These are phyloP conservation scores for Amanita pallidorosea DNA, from an alignment of 768 basidiomycete species.

Conservation along the genomic window DNA sequence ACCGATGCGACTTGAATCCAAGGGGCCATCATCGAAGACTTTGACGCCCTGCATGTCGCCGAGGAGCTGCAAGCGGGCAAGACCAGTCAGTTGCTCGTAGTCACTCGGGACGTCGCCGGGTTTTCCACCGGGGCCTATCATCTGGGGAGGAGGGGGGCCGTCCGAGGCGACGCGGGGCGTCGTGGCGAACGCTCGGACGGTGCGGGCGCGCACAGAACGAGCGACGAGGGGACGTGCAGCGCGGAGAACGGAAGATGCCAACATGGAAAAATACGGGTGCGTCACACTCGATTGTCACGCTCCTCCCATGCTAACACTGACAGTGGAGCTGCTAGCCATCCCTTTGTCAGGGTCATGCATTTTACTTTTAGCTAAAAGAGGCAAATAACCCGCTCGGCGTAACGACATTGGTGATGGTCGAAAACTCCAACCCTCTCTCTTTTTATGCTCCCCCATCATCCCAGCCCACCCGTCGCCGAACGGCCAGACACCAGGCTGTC, in stretches of 20 bases:
- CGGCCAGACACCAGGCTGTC: constrained; percentile 8
- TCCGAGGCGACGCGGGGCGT: constrained; percentile 46
- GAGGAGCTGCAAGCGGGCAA: constrained; percentile 90
- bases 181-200: constrained; percentile 49
- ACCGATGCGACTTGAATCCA: constrained; percentile 79
- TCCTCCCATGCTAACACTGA: constrained; percentile 5
- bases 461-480: background rate
- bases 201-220: constrained; percentile 17
- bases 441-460: background rate
- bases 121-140: constrained; percentile 67
- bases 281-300: constrained; percentile 14
- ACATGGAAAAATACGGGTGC: constrained; percentile 20
- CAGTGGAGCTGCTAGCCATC: no score
- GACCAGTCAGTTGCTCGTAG: constrained; percentile 87
- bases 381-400: background rate
- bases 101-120: constrained; percentile 72
- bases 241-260: constrained; percentile 34
- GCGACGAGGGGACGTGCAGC: constrained; percentile 30
- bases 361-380: background rate
- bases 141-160: constrained; percentile 44
- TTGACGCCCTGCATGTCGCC: constrained; percentile 83
- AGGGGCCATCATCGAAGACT: constrained; percentile 80
- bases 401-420: background rate
- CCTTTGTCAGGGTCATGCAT: background rate
- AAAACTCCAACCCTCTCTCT: background rate